Evolutionary conservation across 371 early-diverging fungal genomes (phyloP), one percentile per base, ranked within the genome.

Genomic region (Mortierella sp.): DNA sequence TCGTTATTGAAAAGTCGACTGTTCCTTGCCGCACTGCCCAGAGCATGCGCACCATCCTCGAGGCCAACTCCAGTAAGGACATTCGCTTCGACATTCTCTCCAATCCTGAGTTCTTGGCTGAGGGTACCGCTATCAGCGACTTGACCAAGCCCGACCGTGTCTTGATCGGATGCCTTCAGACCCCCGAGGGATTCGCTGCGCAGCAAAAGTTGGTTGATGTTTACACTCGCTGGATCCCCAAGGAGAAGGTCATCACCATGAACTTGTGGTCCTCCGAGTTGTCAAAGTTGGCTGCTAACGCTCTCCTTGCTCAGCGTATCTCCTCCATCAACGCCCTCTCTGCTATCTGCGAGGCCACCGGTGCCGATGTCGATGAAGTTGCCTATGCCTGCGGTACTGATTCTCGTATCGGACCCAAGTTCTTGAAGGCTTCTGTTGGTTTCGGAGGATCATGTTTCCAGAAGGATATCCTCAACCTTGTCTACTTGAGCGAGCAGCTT

Each of bases 401-500:
- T 78, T 83, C 89, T 43, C 93, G 98, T 74, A 93, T 98, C 33
- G 98, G 98, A 33, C 87, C 94, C 78, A 94, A 95, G 87, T 97
- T 96, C 87, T 87, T 98, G 74, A 96, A 95, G 85, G 95, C 98
- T 9, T 92, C 92, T 10, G 95, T 98, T 58, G 98, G 94, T 53
- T 98, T 98, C 84, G 98, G 98, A 82, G 98, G 98, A 50, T 92
- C 93, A 48, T 98, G 98, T 86, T 97, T 98, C 90, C 96, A 96
- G 84, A 98, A 98, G 86, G 98, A 98, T 86, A 94, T 98, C 60
- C 88, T 94, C 65, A 96, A 96, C 89, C 86, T 98, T 78, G 95
- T 96, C 58, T 98, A 95, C 85, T 87, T 98, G 59, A 89, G 93
- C 47, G 89, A 92, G 72, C 92, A 92, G 76, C 89, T 97, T 43